Percentiles rank a stretch among this genome's conserved stretches.
Evolutionary conservation across 805 yeast species (phyloP).

Genomic region (Candida ponderosae): DNA sequence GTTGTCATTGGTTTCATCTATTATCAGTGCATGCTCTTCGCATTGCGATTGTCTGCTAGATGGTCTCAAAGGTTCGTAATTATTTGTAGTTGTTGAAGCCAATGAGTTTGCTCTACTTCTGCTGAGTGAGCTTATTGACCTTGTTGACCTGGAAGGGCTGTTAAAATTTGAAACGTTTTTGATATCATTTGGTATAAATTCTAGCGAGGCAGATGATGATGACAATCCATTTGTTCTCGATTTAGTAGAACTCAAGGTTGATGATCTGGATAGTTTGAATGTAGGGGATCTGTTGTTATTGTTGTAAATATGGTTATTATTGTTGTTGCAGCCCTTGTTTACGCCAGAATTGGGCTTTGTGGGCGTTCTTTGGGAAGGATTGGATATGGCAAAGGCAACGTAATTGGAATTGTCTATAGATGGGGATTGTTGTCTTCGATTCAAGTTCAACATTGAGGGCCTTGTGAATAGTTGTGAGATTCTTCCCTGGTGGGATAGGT

Average conservation of each 20-base stretch:
- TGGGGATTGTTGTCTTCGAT: too few species aligned
- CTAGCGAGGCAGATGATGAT: too few species aligned
- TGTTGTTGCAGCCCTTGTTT: too few species aligned
- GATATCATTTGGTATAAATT: conserved; percentile 7
- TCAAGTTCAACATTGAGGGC: neutral
- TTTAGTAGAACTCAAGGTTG: neutral
- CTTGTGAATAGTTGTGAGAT: conserved; percentile 4
- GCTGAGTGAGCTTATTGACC: conserved; percentile 2
- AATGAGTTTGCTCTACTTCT: neutral
- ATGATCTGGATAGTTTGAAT: too few species aligned
- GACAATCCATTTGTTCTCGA: too few species aligned
- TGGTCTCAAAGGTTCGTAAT: neutral
- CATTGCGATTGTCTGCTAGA: conserved; percentile 1
- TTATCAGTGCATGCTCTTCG: neutral
- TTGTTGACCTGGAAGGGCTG: conserved; percentile 14
- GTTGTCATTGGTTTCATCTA: neutral
- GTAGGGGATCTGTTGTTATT: too few species aligned
- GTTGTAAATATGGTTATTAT: too few species aligned
- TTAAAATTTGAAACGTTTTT: conserved; percentile 10
- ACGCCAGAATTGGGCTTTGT: too few species aligned
- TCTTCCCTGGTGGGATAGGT: conserved; percentile 4
- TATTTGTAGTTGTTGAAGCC: neutral
- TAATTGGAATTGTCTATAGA: too few species aligned
- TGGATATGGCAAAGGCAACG: too few species aligned
- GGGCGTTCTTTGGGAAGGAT: too few species aligned